Evolutionary conservation across 805 yeast species (phyloP), one percentile per base, ranked within the genome.

Genomic region (Isabelozyma pseudorhagii): DNA sequence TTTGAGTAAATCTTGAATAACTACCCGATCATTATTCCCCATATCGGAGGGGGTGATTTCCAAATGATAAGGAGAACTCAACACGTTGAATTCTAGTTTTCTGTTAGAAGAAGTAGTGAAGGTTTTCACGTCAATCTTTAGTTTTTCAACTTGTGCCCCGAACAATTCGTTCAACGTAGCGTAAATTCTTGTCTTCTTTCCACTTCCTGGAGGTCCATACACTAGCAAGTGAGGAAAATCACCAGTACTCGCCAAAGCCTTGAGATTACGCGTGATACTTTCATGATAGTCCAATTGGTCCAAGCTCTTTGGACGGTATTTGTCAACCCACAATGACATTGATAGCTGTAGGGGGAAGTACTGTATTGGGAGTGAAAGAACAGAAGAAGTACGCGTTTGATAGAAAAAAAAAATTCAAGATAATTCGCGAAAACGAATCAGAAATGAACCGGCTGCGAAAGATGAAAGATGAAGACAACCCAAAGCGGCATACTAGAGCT

Each of bases 281-380:
- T 67, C 68, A 61, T 91, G 96, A 64, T 79, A 92, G 46, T 84
- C 82, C 43, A 94, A 74, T 25, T 75, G 77, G 2, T 76, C 80
- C 45, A 94, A 74, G 1, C 75, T 71, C 52, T 74, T 81, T 7
- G 99, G 99, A 56, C 97, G 80, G 67, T 91, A 84, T 57, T 91
- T 90, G 67, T 94, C 98, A 7, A 96, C 97, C 99, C 99, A 94
- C 66, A 94, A 79, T 6, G 97, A 87, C 97, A 92, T 92, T 21
- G 17, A 15, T 15, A 15, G 17, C 14, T 47, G 40, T 38, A 38
- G 14, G 8, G 34, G 34, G 8, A 8, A 29, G 34, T 29, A 10
- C 1, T 29, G 34, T 29, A 29, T 8, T 29, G 10, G 34, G 34
- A 29, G 10, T 15, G 34, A 29, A 10, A 8, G 34, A 29, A 8